Percentiles rank a stretch among this genome's conserved stretches.
Conservation (phyloP, 805 yeast genomes). For the Yarrowia sp. region DNA sequence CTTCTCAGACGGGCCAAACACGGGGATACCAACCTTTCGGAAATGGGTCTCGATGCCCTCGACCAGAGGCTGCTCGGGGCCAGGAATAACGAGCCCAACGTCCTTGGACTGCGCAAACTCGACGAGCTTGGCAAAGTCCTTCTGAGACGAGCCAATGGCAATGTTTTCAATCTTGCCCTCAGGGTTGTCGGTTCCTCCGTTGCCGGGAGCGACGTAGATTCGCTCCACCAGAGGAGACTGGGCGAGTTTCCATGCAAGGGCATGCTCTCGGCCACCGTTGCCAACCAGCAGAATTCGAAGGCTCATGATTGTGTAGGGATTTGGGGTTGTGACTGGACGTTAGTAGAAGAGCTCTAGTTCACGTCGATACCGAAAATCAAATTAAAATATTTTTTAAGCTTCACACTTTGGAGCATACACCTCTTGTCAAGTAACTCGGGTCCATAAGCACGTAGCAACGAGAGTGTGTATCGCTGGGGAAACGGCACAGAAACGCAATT, state of each 20-base stretch:
- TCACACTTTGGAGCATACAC: not conserved
- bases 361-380: not conserved
- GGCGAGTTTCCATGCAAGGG: conserved; percentile 84
- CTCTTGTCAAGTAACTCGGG: not conserved
- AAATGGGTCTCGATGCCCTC: conserved; percentile 81
- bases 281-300: conserved; percentile 81
- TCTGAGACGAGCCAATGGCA: conserved; percentile 59
- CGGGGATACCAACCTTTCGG: conserved; percentile 83
- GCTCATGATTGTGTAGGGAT: conserved; percentile 17
- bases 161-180: conserved; percentile 62
- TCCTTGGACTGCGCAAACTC: conserved; percentile 67
- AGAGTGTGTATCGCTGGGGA: not conserved
- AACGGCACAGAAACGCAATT: not conserved
- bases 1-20: conserved; percentile 88
- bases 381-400: conserved; percentile 19
- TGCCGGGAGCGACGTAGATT: conserved; percentile 93
- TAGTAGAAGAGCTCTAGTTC: not conserved
- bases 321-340: not conserved
- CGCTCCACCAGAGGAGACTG: conserved; percentile 69
- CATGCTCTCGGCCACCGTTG: conserved; percentile 99
- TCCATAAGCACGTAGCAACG: not conserved
- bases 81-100: conserved; percentile 81
- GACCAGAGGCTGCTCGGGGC: conserved; percentile 98
- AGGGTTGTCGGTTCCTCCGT: conserved; percentile 77
- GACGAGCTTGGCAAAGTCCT: conserved; percentile 67